Percentiles rank a stretch among this genome's conserved stretches.
These are phyloP conservation scores for Neurospora sp. DNA, from an alignment of 2,329 filamentous ascomycete species.

Conservation along the genomic window DNA sequence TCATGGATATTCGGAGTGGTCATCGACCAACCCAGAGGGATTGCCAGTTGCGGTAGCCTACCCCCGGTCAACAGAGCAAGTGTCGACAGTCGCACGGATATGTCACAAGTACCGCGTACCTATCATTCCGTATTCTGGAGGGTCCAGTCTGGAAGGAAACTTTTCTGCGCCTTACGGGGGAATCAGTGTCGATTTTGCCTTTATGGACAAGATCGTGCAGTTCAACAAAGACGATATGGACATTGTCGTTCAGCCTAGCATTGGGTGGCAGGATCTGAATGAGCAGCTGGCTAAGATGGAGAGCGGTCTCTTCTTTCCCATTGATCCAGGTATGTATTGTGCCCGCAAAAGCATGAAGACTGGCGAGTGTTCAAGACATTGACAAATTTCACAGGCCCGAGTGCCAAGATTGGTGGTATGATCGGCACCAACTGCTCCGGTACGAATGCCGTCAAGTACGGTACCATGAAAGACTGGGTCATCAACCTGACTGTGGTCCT, in stretches of 20 bases:
- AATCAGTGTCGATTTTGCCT: constrained; percentile 79
- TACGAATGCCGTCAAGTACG: constrained; percentile 71
- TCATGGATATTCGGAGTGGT: constrained; percentile 62
- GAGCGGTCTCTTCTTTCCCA: constrained; percentile 78
- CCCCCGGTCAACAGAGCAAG: constrained; percentile 49
- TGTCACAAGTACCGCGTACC: constrained; percentile 74
- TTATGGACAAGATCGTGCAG: constrained; percentile 73
- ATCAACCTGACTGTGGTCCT: constrained; percentile 74
- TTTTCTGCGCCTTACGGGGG: constrained; percentile 82
- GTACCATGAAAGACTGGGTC: constrained; percentile 84
- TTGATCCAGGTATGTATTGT: constrained; percentile 60
- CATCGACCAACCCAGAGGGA: constrained; percentile 47
- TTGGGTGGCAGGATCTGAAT: constrained; percentile 89
- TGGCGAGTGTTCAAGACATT: not conserved
- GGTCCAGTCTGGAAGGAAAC: constrained; percentile 79
- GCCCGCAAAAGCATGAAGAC: not conserved
- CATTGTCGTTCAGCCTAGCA: constrained; percentile 79
- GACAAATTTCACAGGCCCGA: constrained; percentile 32
- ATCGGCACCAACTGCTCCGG: constrained; percentile 69
- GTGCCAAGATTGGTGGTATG: constrained; percentile 74
- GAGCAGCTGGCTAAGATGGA: constrained; percentile 56
- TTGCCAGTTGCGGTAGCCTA: constrained; percentile 56
- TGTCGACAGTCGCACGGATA: constrained; percentile 50
- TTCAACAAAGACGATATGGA: constrained; percentile 87
- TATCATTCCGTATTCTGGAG: constrained; percentile 79